Base-by-base conservation (phyloP, 768 basidiomycete genomes). In the Psilocybe cubensis region DNA sequence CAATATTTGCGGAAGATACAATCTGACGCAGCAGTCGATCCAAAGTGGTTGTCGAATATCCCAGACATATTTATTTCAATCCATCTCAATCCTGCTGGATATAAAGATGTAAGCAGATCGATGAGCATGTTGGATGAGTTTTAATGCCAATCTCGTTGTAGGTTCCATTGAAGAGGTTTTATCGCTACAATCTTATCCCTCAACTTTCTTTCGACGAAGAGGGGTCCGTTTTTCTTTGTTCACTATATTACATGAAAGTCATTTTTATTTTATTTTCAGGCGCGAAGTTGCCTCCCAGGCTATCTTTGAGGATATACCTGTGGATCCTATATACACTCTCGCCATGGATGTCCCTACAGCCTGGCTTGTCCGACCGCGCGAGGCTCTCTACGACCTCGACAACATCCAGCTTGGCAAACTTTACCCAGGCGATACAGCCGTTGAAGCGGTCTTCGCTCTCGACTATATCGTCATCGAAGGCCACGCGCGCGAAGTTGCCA, bases 381-480 rank as follows among this genome's bases (percentile, higher is more conserved):
- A 93, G 66, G 90, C 96, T 0, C 77, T 88, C 1, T 92, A 97
- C 63, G 96, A 99, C 69, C 83, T 98, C 24, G 96, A 99, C 75
- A 99, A 99, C 70, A 89, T 99, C 56, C 91, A 95, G 43, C 83
- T 98, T 6, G 81, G 79, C 10, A 81, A 82, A 42, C 79, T 96
- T 2, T 75, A 83, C 1, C 75, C 79, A 0, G 77, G 80, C 40
- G 88, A 90, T 42, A 75, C 78, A 14, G 86, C 88, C 4, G 76
- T 96, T 3, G 83, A 91, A 41, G 91, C 92, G 0, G 74, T 91
- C 44, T 97, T 95, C 75, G 86, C 87, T 49, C 86, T 98, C 5
- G 94, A 98, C 65, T 90, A 94, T 62, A 82, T 99, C 20, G 86
- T 98, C 47, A 83, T 98, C 42, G 96, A 98, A 68, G 97, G 97